These are phyloP conservation scores for Pleurotus pulmonarius DNA, from an alignment of 768 basidiomycete species.

Conservation along the genomic window DNA sequence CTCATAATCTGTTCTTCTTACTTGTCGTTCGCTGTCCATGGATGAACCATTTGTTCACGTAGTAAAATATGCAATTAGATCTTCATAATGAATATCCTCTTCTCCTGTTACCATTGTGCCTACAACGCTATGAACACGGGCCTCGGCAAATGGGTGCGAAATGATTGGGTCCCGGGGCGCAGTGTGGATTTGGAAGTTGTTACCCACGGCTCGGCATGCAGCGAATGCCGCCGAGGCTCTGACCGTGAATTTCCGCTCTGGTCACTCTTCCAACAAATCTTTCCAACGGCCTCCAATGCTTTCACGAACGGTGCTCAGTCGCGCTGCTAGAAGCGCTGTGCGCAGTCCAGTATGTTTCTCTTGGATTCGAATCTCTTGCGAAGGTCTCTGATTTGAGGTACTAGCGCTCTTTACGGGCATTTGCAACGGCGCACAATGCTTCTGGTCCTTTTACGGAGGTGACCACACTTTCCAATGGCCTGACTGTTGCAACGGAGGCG, in stretches of 20 bases:
- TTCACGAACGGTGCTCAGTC: constrained; percentile 39
- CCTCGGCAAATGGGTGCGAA: too few species aligned
- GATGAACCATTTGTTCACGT: too few species aligned
- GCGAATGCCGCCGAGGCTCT: too few species aligned
- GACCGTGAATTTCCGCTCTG: constrained; percentile 6
- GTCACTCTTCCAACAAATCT: background rate
- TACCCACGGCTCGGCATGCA: background rate
- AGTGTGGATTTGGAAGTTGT: background rate
- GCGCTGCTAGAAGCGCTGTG: constrained; percentile 36
- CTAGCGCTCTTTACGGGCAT: constrained; percentile 59
- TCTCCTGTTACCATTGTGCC: too few species aligned
- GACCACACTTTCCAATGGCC: constrained; percentile 89
- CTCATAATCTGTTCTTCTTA: background rate
- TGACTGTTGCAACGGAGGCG: constrained; percentile 91
- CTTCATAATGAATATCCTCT: too few species aligned
- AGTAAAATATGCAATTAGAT: too few species aligned
- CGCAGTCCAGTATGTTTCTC: constrained; percentile 31
- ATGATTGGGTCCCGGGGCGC: too few species aligned
- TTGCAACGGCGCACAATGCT: constrained; percentile 68
- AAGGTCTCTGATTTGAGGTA: background rate
- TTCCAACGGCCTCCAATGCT: constrained; percentile 22
- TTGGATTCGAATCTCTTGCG: too few species aligned
- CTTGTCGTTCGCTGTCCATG: too few species aligned
- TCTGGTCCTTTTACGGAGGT: constrained; percentile 81
- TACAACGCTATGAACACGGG: too few species aligned